Evolutionary conservation across 2,329 filamentous ascomycete genomes (phyloP), one percentile per base, ranked within the genome.

Genomic region (Cercospora berteroae): DNA sequence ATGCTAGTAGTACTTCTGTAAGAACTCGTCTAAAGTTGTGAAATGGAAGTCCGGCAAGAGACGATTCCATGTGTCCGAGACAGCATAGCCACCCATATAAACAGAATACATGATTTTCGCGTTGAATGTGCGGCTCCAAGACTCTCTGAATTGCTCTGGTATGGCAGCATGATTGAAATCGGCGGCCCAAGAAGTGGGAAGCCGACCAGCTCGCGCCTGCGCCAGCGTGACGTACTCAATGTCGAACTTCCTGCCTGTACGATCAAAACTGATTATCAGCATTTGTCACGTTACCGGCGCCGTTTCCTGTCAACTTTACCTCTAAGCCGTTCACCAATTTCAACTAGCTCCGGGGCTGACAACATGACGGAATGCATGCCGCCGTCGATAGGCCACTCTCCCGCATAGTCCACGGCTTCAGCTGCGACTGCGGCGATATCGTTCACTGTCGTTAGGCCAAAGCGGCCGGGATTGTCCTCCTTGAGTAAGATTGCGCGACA

Each of bases 31-130:
- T 1, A 77, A 72, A 8, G 72, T 64, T 1, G 74, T 79, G 59
- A 85, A 85, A 64, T 80, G 64, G 44, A 81, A 82, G 23, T 83
- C 80, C 0, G 83, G 81, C 31, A 83, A 77, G 18, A 82, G 71
- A 60, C 77, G 67, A 67, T 85, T 85, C 76, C 78, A 83, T 67
- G 83, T 81, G 39, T 79, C 78, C 16, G 80, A 78, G 0, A 81
- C 77, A 67, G 80, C 75, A 82, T 81, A 84, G 39, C 44, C 63
- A 65, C 48, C 57, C 23, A 60, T 20, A 18, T 59, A 58, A 18
- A 65, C 25, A 23, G 58, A 60, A 31, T 60, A 60, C 25, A 60
- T 60, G 12, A 52, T 33, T 55, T 61, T 33, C 20, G 57, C 56
- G 44, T 64, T 60, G 36, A 60, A 60, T 39, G 58, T 60, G 36